Evolutionary conservation across 129 eudicot species (phyloP).

Genomic region (Cynara cardunculus): DNA sequence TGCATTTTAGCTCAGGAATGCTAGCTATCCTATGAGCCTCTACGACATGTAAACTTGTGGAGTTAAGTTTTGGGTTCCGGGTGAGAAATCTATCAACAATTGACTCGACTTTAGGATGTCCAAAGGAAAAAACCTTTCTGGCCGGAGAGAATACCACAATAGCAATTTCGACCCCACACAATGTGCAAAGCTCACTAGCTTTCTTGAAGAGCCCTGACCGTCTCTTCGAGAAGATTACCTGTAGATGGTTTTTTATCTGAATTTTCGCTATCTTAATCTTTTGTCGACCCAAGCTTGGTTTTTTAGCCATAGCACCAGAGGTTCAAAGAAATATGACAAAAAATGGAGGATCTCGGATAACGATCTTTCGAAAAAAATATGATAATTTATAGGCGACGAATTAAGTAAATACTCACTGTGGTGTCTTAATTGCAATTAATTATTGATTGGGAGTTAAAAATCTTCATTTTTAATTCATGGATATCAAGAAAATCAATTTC

Average conservation of each 20-base stretch:
- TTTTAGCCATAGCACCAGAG: constrained; percentile 41
- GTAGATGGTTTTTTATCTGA: constrained; percentile 50
- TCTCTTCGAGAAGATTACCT: constrained; percentile 62
- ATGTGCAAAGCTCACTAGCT: constrained; percentile 61
- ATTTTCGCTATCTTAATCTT: constrained; percentile 49
- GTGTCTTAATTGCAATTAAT: neutral
- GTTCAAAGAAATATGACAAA: neutral
- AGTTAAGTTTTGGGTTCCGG: constrained; percentile 23
- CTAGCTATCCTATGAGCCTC: constrained; percentile 43
- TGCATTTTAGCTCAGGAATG: constrained; percentile 44
- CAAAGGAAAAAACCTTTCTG: constrained; percentile 57
- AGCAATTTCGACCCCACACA: constrained; percentile 62
- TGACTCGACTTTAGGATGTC: constrained; percentile 60
- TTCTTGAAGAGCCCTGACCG: constrained; percentile 63
- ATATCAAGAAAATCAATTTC: constrained; percentile 9
- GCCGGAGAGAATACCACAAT: constrained; percentile 65
- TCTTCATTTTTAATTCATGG: constrained; percentile 19
- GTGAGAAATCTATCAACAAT: constrained; percentile 44
- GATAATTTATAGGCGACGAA: constrained; percentile 19
- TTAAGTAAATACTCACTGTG: neutral
- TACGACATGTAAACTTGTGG: constrained; percentile 23
- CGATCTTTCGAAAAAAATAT: constrained; percentile 6
- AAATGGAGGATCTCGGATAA: constrained; percentile 12
- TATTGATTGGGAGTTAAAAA: constrained; percentile 37
- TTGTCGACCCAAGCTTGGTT: constrained; percentile 59